Conservation (phyloP, 371 early-diverging fungal genomes). For the Rhizopus sp. region DNA sequence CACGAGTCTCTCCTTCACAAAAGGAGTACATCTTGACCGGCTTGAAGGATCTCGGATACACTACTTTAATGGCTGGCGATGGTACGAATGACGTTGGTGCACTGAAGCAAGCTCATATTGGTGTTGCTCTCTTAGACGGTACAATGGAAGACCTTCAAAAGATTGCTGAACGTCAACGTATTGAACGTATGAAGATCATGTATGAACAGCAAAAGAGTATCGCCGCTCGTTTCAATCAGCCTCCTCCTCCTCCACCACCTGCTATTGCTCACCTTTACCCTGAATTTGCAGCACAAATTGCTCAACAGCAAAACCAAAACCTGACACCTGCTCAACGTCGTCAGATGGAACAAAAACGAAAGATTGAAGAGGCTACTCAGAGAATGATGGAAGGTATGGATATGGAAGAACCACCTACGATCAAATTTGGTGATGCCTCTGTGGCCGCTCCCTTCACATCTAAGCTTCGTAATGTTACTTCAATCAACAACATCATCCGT, state of each 20-base stretch:
- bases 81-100: slow-evolving; percentile 99
- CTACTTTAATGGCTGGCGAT: slow-evolving; percentile 99
- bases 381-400: slow-evolving; percentile 81
- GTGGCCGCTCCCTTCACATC: slow-evolving; percentile 99
- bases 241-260: slow-evolving; percentile 79
- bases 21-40: slow-evolving; percentile 96
- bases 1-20: slow-evolving; percentile 97
- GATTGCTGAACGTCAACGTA: slow-evolving; percentile 75
- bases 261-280: slow-evolving; percentile 69
- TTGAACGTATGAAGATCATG: slow-evolving; percentile 80
- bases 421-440: slow-evolving; percentile 99
- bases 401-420: slow-evolving; percentile 91
- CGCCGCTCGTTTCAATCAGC: slow-evolving; percentile 77
- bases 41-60: slow-evolving; percentile 88
- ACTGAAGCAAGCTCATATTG: slow-evolving; percentile 99
- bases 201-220: slow-evolving; percentile 88
- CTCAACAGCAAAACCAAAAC: slow-evolving; percentile 36
- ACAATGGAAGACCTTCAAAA: slow-evolving; percentile 89
- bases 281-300: slow-evolving; percentile 37
- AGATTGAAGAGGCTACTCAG: slow-evolving; percentile 54
- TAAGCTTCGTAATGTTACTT: slow-evolving; percentile 90
- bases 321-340: slow-evolving; percentile 47
- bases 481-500: slow-evolving; percentile 94
- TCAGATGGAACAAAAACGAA: slow-evolving; percentile 48
- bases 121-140: slow-evolving; percentile 98